Evolutionary conservation across 257 asterid species (phyloP).

Genomic region (Cinchona pubescens): DNA sequence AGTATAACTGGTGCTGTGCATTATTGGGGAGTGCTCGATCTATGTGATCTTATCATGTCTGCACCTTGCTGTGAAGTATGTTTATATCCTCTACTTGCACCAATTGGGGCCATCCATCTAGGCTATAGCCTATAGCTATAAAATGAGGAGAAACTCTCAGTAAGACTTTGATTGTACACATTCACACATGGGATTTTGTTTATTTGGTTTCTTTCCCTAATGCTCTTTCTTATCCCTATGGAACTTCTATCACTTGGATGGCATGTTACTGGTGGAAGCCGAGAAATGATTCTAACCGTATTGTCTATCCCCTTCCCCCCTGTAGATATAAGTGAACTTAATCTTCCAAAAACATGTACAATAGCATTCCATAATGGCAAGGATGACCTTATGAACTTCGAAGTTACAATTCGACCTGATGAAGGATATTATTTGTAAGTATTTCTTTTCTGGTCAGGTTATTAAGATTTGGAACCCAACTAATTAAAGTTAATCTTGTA

Average conservation of each 20-base stretch:
- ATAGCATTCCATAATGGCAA: conserved; percentile 87
- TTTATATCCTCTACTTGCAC: background rate
- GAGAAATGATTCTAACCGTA: background rate
- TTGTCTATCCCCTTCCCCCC: background rate
- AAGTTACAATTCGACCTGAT: conserved; percentile 86
- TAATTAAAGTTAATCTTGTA: background rate
- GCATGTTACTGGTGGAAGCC: background rate
- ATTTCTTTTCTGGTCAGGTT: background rate
- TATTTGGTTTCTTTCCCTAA: background rate
- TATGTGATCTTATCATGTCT: background rate
- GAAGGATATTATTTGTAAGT: conserved; percentile 85
- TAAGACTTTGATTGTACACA: background rate
- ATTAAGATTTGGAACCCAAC: background rate
- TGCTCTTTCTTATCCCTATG: background rate
- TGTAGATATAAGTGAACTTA: conserved; percentile 83
- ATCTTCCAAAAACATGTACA: conserved; percentile 78
- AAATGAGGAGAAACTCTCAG: background rate
- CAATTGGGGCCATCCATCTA: background rate
- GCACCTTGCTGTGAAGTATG: background rate
- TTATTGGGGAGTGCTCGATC: background rate
- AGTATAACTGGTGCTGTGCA: no score
- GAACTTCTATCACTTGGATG: background rate
- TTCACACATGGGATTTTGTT: background rate
- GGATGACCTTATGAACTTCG: conserved; percentile 95
- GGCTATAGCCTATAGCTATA: background rate